These are phyloP conservation scores for Xylaria palmicola DNA, from an alignment of 495 filamentous ascomycete species.

Conservation along the genomic window DNA sequence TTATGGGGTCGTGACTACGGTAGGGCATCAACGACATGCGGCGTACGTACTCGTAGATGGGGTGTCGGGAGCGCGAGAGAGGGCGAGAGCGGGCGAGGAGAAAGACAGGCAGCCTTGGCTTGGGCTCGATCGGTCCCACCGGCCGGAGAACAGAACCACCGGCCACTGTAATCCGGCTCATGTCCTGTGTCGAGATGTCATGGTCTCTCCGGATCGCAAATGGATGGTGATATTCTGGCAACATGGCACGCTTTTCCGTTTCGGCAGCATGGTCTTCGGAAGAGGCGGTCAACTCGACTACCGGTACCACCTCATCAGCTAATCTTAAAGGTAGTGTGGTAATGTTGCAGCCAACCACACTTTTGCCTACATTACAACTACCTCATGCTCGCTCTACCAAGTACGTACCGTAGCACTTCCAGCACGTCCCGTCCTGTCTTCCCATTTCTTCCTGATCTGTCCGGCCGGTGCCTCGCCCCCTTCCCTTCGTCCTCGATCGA, in stretches of 20 bases:
- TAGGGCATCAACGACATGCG: constrained; percentile 7
- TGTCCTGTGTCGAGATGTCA: background rate
- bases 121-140: constrained; percentile 5
- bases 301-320: too few relatives aligned
- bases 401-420: too few relatives aligned
- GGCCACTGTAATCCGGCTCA: background rate
- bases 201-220: background rate
- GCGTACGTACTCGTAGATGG: too few relatives aligned
- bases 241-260: constrained; percentile 8
- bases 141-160: background rate
- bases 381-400: too few relatives aligned
- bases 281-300: constrained; percentile 3
- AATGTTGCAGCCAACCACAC: constrained; percentile 7
- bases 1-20: background rate
- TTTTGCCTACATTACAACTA: background rate
- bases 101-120: background rate
- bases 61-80: background rate
- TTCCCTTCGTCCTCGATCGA: background rate
- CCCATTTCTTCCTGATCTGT: background rate
- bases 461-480: background rate
- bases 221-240: background rate
- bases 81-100: background rate
- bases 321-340: background rate
- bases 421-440: too few relatives aligned
- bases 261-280: constrained; percentile 1